Evolutionary conservation across 352 stramenopile species (phyloP), one percentile per base, ranked within the genome.

Genomic region (Pythium vanterpoolii): DNA sequence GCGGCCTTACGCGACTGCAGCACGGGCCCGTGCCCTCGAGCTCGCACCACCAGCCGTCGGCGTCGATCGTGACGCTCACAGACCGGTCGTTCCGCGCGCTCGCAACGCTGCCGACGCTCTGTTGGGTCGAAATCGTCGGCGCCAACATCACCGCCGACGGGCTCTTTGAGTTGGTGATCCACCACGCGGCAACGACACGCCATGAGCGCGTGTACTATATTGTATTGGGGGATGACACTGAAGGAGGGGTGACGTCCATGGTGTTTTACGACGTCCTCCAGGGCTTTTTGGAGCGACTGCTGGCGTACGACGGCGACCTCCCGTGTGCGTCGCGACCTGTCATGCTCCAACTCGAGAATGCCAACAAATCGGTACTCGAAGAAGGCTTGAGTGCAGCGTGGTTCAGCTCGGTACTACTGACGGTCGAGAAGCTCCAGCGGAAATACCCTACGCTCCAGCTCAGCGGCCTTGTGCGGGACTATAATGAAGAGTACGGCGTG

Each of bases 61-160:
- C 34, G 11, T 50, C 44, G 13, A 42, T 60, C 21, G 8, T 26
- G 30, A 51, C 44, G 24, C 19, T 62, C 8, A 62, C 55, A 1
- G 33, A 62, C 36, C 44, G 46, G 0, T 54, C 55, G 23, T 40
- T 62, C 24, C n/a, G 23, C 3, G 44, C 55, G 34, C 47, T 62
- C 30, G 44, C 55, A 5, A 27, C 23, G 11, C 55, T 62, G 4
- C 36, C 44, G 6, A 18, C 40, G 21, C 45, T 62, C 3, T 16
- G 11, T 2, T 27, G 5, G 3, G 44, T 62, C 19, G 7, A 55
- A 11, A 40, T 62, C 24, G 28, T 19, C 16, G 33, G 24, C 4
- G 43, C 36, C 0, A 62, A 38, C 26, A 56, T 62, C 26, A 62
- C 55, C 21, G 55, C 19, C 24, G 55, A 56, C 44, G 55, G 55